Evolutionary conservation across 371 early-diverging fungal genomes (phyloP), one percentile per base, ranked within the genome.

Genomic region (Mortierella sp.): DNA sequence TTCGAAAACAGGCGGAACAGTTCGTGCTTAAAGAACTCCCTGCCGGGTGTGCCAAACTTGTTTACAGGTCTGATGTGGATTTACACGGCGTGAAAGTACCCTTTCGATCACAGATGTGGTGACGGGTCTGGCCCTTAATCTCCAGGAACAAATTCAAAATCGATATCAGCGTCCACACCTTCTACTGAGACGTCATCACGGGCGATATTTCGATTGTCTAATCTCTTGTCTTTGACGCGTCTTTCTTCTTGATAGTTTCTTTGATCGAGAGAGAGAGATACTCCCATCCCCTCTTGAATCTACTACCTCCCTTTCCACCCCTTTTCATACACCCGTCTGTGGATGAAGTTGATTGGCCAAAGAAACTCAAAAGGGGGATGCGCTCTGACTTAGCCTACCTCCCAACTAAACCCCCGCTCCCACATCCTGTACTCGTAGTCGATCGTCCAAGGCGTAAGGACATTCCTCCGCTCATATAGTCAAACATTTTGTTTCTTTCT

Each of bases 1-100:
- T 70, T 67, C 71, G 55, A 76, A 71, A 74, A 37, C 24, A 67
- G 66, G 68, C 68, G 74, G 67, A 74, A 44, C 58, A 37, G 67
- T n/a, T n/a, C n/a, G n/a, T n/a, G n/a, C n/a, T n/a, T n/a, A n/a
- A n/a, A n/a, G n/a, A n/a, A n/a, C n/a, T n/a, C n/a, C n/a, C n/a
- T n/a, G 19, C 45, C 45, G 16, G 45, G 45, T 45, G 11, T 16
- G 11, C 45, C 0, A 16, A 52, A 58, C 58, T 58, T 58, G 58
- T 58, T 58, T 58, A 58, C 58, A n/a, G n/a, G n/a, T n/a, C n/a
- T n/a, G n/a, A n/a, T 10, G 14, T 14, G 34, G 19, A 5, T 8
- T 58, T 58, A 58, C 58, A 58, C 58, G 34, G 58, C 58, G 58
- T 58, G 19, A 8, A 34, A 58, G 58, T 19, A 24, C 55, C 5